Conservation (phyloP, 768 basidiomycete genomes). For the Flagelloscypha sp. region DNA sequence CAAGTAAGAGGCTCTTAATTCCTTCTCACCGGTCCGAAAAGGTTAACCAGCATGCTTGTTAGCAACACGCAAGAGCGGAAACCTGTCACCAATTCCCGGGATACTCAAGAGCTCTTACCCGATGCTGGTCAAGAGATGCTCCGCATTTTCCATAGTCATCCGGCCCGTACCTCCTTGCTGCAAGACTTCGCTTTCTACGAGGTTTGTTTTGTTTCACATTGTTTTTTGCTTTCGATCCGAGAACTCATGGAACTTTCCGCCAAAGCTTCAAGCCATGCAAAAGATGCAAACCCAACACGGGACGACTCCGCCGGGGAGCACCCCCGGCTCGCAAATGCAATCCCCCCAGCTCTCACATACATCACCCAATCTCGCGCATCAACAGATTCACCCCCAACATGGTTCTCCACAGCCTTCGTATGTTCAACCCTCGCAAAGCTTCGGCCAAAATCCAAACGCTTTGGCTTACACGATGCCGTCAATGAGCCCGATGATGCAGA, state of each 20-base stretch:
- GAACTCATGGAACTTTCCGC: slow-evolving; percentile 3
- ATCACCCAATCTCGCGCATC: slow-evolving; percentile 20
- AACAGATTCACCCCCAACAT: slow-evolving; percentile 30
- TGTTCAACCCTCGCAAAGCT: slow-evolving; percentile 31
- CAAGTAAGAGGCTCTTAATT: slow-evolving; percentile 40
- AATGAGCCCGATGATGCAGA: slow-evolving; percentile 57
- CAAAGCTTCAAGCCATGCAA: slow-evolving; percentile 78
- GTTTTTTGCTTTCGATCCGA: slow-evolving; percentile 1
- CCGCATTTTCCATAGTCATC: slow-evolving; percentile 89
- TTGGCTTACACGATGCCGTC: slow-evolving; percentile 50
- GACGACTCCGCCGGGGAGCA: slow-evolving; percentile 29
- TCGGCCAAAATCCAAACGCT: slow-evolving; percentile 37
- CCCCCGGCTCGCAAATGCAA: slow-evolving; percentile 25
- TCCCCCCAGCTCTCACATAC: slow-evolving; percentile 32
- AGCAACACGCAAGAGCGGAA: slow-evolving; percentile 98
- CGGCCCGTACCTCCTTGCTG: slow-evolving; percentile 83
- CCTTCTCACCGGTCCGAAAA: slow-evolving; percentile 3
- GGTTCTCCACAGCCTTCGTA: slow-evolving; percentile 40
- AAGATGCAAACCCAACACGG: slow-evolving; percentile 43
- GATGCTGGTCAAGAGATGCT: slow-evolving; percentile 97
- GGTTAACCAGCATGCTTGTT: slow-evolving; percentile 10
- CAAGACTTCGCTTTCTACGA: slow-evolving; percentile 94
- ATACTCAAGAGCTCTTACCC: slow-evolving; percentile 93
- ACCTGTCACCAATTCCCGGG: slow-evolving; percentile 95
- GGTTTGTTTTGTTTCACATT: slow-evolving; percentile 32